These are phyloP conservation scores for Eucalyptus virginea DNA, from an alignment of 345 rosid species.

Conservation along the genomic window DNA sequence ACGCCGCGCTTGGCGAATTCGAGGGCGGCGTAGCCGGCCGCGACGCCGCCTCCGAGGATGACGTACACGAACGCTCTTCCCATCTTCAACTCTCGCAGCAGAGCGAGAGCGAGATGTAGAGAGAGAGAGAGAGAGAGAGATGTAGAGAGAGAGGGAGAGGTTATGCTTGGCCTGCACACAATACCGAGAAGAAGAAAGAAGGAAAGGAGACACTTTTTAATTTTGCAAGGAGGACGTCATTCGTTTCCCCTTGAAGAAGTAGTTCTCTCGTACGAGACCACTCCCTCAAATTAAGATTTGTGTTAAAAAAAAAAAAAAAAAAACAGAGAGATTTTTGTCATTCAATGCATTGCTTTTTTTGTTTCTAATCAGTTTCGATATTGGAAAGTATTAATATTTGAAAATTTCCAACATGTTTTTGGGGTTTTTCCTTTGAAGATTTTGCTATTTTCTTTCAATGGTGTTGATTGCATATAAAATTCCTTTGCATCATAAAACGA, in stretches of 20 bases:
- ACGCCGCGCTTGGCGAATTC: constrained; percentile 79
- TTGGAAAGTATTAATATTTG: not conserved
- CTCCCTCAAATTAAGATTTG: not conserved
- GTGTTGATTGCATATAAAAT: not conserved
- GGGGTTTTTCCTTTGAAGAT: not conserved
- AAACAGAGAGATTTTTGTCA: not conserved
- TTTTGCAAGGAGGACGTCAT: not conserved
- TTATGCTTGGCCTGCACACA: not conserved
- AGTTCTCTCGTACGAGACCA: not conserved
- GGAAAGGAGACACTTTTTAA: not conserved
- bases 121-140: not conserved
- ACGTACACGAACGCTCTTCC: constrained; percentile 97
- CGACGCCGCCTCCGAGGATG: constrained; percentile 92
- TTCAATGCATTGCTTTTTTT: not conserved
- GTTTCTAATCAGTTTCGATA: not conserved
- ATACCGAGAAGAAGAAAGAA: not conserved
- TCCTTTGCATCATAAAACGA: not conserved
- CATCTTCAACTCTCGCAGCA: constrained; percentile 15
- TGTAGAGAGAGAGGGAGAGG: not conserved
- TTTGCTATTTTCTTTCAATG: not conserved
- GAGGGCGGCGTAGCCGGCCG: constrained; percentile 96
- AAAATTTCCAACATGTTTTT: not conserved
- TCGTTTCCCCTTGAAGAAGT: not conserved
- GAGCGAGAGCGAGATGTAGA: not conserved
- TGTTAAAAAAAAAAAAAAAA: no score